Base-by-base conservation (phyloP, 108 stramenopile species). In the Skeletonema menzelii region DNA sequence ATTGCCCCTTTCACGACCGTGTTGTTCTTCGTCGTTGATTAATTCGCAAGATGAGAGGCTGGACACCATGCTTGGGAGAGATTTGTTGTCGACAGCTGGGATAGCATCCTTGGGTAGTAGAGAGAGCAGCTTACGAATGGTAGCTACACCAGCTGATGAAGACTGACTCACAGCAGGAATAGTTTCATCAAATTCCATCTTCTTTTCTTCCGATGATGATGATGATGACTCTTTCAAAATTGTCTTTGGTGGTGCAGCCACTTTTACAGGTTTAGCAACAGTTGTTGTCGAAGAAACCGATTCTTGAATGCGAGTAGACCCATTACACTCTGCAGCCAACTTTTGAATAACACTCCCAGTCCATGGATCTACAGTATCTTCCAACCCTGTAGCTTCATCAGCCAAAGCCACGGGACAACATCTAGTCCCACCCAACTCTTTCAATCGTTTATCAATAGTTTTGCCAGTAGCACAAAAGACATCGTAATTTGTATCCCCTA, bases 401-500 rank as follows among this genome's bases (percentile, higher is more conserved):
- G 95, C 95, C 60, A 79, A 88, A 13, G 74, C 88, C 17, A 92
- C 22, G 6, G 57, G 68, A 31, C 70, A 32, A 40, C 82, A 62
- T 2, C 87, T 64, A 0, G 60, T 76, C 1, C 88, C 97, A 49
- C 97, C 95, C 46, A 95, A 68, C 40, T 94, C 88, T 2, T 20
- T 19, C 53, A 97, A 17, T 56, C 83, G 67, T 42, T 70, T 86
- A 65, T 94, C 90, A 15, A 94, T 61, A 4, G 70, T 42, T 63
- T 92, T 87, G 0, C 88, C 97, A 3, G 72, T 75, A 10, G 84
- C 82, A 76, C 94, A 94, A 73, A 90, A 97, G 47, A 94, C 87
- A 77, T 95, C 93, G 65, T 93, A 93, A 65, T 91, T 93, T 40
- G 87, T 84, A 82, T 97, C 97, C 7, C 97, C 97, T 20, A 97